Percentiles rank a stretch among this genome's conserved stretches.
phyloP scores from a whole-genome alignment of 129 eudicot genomes.

The Apium graveolens region DNA sequence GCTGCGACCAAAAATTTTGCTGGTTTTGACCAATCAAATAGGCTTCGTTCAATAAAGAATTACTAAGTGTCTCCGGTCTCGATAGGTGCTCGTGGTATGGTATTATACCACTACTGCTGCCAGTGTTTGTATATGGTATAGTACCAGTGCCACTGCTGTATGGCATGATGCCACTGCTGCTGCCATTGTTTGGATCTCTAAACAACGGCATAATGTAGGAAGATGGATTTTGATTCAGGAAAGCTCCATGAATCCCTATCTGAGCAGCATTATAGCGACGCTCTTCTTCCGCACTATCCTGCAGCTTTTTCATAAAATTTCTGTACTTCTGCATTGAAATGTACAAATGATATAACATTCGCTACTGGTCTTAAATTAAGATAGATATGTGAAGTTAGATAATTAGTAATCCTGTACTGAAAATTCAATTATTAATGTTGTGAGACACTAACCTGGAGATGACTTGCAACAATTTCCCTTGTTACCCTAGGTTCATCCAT shows the following conservation, averaged over 20 bases:
- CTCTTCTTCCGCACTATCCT: no score
- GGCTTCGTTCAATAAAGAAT: neutral
- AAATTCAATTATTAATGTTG: neutral
- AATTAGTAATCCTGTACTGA: neutral
- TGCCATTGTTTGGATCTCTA: neutral
- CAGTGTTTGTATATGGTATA: no score
- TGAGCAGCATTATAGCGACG: neutral
- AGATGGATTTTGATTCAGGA: neutral
- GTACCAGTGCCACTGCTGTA: no score
- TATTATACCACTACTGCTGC: neutral
- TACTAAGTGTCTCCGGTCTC: neutral
- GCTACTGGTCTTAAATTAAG: neutral
- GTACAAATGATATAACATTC: neutral
- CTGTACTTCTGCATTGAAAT: conserved; percentile 21
- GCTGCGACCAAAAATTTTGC: neutral
- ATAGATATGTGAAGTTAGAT: neutral
- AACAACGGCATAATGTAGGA: neutral
- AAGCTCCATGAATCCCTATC: neutral
- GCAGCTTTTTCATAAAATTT: neutral
- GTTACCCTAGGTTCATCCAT: conserved; percentile 19
- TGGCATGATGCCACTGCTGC: neutral
- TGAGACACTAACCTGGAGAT: conserved; percentile 18
- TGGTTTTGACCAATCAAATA: neutral
- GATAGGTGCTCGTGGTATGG: neutral
- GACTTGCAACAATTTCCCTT: conserved; percentile 16